phyloP scores from a whole-genome alignment of 2,329 filamentous ascomycete species.

The Cercospora sojina region DNA sequence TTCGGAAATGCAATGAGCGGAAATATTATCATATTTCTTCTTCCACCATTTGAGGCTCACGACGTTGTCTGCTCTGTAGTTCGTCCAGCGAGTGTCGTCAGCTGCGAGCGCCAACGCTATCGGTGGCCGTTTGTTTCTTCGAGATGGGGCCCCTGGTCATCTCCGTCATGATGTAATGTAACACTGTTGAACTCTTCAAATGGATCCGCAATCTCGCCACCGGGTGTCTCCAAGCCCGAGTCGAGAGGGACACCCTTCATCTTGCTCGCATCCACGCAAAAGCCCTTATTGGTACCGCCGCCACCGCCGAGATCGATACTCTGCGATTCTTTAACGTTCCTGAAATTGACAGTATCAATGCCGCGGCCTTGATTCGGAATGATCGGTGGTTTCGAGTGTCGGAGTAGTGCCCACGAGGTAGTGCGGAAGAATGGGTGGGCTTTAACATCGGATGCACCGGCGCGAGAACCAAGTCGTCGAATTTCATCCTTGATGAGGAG shows the following conservation, averaged over 20 bases:
- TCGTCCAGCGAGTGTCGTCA: neutral
- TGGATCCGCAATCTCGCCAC: conserved; percentile 77
- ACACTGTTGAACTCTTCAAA: conserved; percentile 99
- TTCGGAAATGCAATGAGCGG: neutral
- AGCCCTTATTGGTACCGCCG: conserved; percentile 45
- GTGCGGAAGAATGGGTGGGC: conserved; percentile 92
- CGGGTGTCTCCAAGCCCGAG: conserved; percentile 80
- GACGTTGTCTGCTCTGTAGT: neutral
- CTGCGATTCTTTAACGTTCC: conserved; percentile 95
- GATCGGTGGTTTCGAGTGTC: conserved; percentile 97
- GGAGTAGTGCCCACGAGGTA: conserved; percentile 94
- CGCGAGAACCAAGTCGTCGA: conserved; percentile 84
- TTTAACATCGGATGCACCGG: conserved; percentile 96
- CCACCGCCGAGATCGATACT: conserved; percentile 77
- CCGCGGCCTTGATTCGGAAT: conserved; percentile 87
- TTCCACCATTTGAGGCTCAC: neutral
- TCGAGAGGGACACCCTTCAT: conserved; percentile 82
- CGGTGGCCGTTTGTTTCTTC: conserved; percentile 26
- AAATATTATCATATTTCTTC: neutral
- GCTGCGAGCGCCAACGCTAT: conserved; percentile 22
- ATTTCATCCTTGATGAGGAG: conserved; percentile 97
- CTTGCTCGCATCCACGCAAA: conserved; percentile 37
- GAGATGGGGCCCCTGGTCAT: conserved; percentile 47
- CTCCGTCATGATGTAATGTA: conserved; percentile 92
- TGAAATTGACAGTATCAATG: conserved; percentile 93